Base-by-base conservation (phyloP, 768 basidiomycete genomes). In the Lyophyllum decastes region DNA sequence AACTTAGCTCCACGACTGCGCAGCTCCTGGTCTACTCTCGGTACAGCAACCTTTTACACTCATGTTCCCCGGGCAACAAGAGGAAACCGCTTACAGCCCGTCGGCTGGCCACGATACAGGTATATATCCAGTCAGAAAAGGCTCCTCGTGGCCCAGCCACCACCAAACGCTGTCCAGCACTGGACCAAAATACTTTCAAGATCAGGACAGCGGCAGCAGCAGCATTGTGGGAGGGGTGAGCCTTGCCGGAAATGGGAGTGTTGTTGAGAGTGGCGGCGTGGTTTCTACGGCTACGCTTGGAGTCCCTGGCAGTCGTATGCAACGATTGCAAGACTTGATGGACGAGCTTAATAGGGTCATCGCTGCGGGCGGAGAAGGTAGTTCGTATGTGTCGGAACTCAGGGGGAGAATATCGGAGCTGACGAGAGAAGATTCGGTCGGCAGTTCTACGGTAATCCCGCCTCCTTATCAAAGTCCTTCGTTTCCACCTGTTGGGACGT, bases 361-460 rank as follows among this genome's bases (percentile, higher is more conserved):
- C 19, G 45, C 30, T 2, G 34, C 16, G 8, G 41, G 46, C 1
- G 33, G 45, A n/a, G 34, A 56, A 22, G 43, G 48, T 30, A 35
- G 34, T 2, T 12, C 46, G 2, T 50, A 26, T n/a, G 53, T 56
- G 21, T 44, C 55, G 2, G 55, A 55, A 7, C 27, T 56, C 12
- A 46, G 55, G n/a, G 51, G 59, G 4, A 27, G 55, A 17, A 57
- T 56, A 26, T 45, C 51, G n/a, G 55, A 56, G 46, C 27, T 56
- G 17, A 52, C 43, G 2, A 55, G 54, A 21, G 59, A 56, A 11
- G 49, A 47, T 27, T 2, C 38, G 4, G 8, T 2, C 2, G 11
- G 44, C 12, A 11, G 12, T 45, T 24, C 2, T 16, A 45, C 2
- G 4, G 21, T 24, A 24, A 3, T 12, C 22, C 44, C 44, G 4